Evolutionary conservation across 345 rosid genomes (phyloP).

Genomic region (Clausena lansium): DNA sequence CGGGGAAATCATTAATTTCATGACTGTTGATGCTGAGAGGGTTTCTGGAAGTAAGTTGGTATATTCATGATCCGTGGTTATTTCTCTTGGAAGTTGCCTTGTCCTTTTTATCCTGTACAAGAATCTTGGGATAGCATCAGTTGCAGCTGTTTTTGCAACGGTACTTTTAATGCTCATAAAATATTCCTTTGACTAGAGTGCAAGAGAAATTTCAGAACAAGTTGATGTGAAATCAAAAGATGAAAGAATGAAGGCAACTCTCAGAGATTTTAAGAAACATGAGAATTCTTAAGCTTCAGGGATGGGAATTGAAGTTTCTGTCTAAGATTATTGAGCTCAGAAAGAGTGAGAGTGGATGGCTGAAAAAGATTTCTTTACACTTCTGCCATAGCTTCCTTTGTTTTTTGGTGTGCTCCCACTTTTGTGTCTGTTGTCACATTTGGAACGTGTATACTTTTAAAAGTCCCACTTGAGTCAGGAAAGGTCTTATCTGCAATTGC

Average conservation of each 20-base stretch:
- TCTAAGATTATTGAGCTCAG: slow-evolving; percentile 52
- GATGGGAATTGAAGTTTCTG: slow-evolving; percentile 80
- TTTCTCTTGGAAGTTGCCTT: slow-evolving; percentile 46
- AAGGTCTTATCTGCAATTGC: slow-evolving; percentile 78
- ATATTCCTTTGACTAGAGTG: slow-evolving; percentile 52
- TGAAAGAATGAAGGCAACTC: slow-evolving; percentile 59
- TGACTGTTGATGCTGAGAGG: slow-evolving; percentile 72
- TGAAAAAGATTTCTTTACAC: slow-evolving; percentile 54
- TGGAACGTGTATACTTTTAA: slow-evolving; percentile 55
- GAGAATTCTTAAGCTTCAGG: slow-evolving; percentile 79
- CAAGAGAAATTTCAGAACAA: slow-evolving; percentile 62
- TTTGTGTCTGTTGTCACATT: slow-evolving; percentile 59
- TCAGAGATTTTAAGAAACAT: slow-evolving; percentile 66
- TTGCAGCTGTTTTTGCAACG: slow-evolving; percentile 54
- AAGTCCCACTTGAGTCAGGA: slow-evolving; percentile 62
- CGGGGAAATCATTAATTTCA: slow-evolving; percentile 71
- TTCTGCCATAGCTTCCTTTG: slow-evolving; percentile 43
- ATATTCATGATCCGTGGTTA: slow-evolving; percentile 65
- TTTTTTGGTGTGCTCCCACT: slow-evolving; percentile 71
- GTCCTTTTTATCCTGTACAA: slow-evolving; percentile 57
- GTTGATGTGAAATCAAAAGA: slow-evolving; percentile 76
- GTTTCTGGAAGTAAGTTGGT: slow-evolving; percentile 53
- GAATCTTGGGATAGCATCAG: slow-evolving; percentile 53
- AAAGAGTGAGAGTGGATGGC: slow-evolving; percentile 52
- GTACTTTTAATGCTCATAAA: slow-evolving; percentile 51